Base-by-base conservation (phyloP, 148 eudicot species). In the Rhododendron mucronatum region DNA sequence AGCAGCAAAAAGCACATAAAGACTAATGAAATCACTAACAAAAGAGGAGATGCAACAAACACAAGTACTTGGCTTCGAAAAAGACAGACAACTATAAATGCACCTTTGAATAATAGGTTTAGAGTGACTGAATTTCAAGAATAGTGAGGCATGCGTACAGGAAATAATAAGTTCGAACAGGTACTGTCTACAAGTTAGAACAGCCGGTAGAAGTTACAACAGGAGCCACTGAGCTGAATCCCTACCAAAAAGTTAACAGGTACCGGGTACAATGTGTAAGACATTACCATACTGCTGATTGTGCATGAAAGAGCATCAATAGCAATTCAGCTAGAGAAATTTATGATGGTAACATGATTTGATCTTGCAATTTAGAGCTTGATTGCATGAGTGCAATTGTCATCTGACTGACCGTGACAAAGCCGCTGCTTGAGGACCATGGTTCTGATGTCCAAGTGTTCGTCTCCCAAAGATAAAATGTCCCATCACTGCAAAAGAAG, bases 381-480 rank as follows among this genome's bases (percentile, higher is more conserved):
- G 12, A 35, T 4, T 82, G 84, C 20, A 21, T 3, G 10, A 39
- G 41, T 45, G 21, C n/a, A 53, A 35, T 81, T 81, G 39, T 53
- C 15, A 53, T 55, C 69, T 44, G 8, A 86, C 88, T 92, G 80
- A 97, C 99, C 88, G 98, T 97, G 87, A 95, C 96, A 89, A 94
- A 91, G 82, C 98, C 98, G 89, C 93, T 89, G 80, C 91, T 91
- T 83, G 99, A 94, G 80, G 98, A 97, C 99, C 99, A 97, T 69
- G 91, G 94, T 87, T 93, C 96, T 82, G 98, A 97, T 37, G 96
- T 94, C 99, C 99, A 97, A 47, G 98, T 94, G 84, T 92, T 94
- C 53, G 98, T 97, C 91, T 97, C 98, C 99, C 99, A 97, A 59
- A 97, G 91, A 88, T 97, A 95, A 90, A 97, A 97, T 85, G 99